These are phyloP conservation scores for Warburgia ugandensis DNA, from an alignment of 164 flowering plant genomes.

Conservation along the genomic window DNA sequence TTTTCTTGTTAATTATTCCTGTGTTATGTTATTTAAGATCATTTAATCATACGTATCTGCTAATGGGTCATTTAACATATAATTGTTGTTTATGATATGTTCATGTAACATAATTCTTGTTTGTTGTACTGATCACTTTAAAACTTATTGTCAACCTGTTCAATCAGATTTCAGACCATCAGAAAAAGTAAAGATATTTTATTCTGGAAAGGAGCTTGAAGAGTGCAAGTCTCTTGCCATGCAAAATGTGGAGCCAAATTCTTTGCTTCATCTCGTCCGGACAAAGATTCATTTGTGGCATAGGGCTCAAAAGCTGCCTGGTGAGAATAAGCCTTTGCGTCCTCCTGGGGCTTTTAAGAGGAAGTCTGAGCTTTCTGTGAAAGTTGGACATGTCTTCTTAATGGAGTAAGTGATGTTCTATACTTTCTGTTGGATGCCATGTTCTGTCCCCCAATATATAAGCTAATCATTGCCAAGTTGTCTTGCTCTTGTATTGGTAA, in stretches of 20 bases:
- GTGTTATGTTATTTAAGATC: no score
- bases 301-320: slow-evolving; percentile 86
- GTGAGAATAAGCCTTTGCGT: slow-evolving; percentile 84
- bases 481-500: no score
- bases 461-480: no score
- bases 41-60: no score
- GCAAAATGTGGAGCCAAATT: slow-evolving; percentile 83
- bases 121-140: neutral
- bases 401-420: slow-evolving; percentile 76
- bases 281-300: slow-evolving; percentile 74
- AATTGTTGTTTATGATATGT: neutral
- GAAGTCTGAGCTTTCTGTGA: slow-evolving; percentile 90
- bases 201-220: slow-evolving; percentile 82
- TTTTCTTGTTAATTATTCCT: neutral
- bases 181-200: slow-evolving; percentile 65
- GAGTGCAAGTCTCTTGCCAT: slow-evolving; percentile 57
- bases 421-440: neutral
- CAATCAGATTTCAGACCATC: slow-evolving; percentile 69
- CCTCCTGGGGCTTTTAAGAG: slow-evolving; percentile 99
- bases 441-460: no score
- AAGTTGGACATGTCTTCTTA: slow-evolving; percentile 91
- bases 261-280: slow-evolving; percentile 90
- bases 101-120: neutral
- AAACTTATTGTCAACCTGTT: neutral
- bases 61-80: neutral